Percentiles rank a stretch among this genome's conserved stretches.
These are phyloP conservation scores for Brasilioporus rufonigricans DNA, from an alignment of 768 basidiomycete genomes.

Conservation along the genomic window DNA sequence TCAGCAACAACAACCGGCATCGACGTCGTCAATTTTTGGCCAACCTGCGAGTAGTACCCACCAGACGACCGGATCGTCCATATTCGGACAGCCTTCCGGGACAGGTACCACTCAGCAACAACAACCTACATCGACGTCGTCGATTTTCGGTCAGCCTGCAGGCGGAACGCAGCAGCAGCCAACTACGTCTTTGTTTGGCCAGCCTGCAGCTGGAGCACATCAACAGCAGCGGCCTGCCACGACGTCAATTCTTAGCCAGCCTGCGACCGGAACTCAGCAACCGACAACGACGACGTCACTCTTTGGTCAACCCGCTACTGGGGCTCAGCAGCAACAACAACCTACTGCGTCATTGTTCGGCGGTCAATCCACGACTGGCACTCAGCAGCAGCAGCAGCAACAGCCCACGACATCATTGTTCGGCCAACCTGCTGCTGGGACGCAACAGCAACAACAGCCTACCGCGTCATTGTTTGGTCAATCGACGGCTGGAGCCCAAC, in stretches of 20 bases:
- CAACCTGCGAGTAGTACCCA: constrained; percentile 11
- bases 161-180: constrained; percentile 33
- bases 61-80: neutral
- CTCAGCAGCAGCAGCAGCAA: constrained; percentile 21
- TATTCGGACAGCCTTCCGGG: neutral
- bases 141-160: neutral
- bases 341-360: constrained; percentile 10
- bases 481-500: constrained; percentile 19
- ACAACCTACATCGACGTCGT: neutral
- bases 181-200: constrained; percentile 27
- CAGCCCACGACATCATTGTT: neutral
- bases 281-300: constrained; percentile 21
- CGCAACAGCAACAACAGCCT: constrained; percentile 30
- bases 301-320: constrained; percentile 16
- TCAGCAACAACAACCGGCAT: constrained; percentile 7
- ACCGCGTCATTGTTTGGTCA: constrained; percentile 22
- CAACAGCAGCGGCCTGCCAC: constrained; percentile 11
- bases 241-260: constrained; percentile 11
- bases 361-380: constrained; percentile 25
- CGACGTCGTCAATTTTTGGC: constrained; percentile 11
- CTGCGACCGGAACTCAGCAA: constrained; percentile 17
- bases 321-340: neutral
- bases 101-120: neutral
- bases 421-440: constrained; percentile 15
- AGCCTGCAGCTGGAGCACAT: constrained; percentile 9